Evolutionary conservation across 495 filamentous ascomycete genomes (phyloP).

Genomic region (Hypoxylon lenormandii): DNA sequence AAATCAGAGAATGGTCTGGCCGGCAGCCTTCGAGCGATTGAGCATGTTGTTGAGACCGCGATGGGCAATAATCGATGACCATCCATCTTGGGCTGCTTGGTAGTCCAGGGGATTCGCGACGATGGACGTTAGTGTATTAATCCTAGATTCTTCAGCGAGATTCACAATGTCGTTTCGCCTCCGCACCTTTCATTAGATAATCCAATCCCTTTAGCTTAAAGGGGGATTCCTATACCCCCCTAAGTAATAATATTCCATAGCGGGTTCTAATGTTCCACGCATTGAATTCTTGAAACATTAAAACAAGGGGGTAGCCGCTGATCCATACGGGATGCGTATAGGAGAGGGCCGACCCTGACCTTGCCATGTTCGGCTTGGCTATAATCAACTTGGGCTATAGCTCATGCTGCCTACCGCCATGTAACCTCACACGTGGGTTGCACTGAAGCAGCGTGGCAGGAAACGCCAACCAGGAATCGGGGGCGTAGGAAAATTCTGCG

Average conservation of each 20-base stretch:
- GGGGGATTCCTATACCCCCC: not conserved
- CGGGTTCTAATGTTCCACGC: not conserved
- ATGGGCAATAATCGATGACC: constrained; percentile 16
- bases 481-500: too few species aligned
- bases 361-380: not conserved
- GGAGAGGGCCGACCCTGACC: not conserved
- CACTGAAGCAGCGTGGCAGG: too few species aligned
- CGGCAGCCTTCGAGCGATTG: constrained; percentile 34
- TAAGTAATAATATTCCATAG: not conserved
- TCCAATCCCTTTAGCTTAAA: not conserved
- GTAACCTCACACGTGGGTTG: not conserved
- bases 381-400: not conserved
- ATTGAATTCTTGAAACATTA: constrained; percentile 1
- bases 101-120: too few species aligned
- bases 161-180: too few species aligned
- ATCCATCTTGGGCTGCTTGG: too few species aligned
- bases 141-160: too few species aligned
- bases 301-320: not conserved
- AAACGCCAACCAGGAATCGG: too few species aligned
- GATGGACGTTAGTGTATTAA: too few species aligned
- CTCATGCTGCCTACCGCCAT: not conserved
- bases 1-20: constrained; percentile 36
- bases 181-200: not conserved
- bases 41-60: constrained; percentile 32
- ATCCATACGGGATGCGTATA: constrained; percentile 1